A percentile compares a stretch with the other conserved stretches of the same genome.
Conservation (phyloP, 1,284 basidiomycete species). For the Rhodotorula sp. region DNA sequence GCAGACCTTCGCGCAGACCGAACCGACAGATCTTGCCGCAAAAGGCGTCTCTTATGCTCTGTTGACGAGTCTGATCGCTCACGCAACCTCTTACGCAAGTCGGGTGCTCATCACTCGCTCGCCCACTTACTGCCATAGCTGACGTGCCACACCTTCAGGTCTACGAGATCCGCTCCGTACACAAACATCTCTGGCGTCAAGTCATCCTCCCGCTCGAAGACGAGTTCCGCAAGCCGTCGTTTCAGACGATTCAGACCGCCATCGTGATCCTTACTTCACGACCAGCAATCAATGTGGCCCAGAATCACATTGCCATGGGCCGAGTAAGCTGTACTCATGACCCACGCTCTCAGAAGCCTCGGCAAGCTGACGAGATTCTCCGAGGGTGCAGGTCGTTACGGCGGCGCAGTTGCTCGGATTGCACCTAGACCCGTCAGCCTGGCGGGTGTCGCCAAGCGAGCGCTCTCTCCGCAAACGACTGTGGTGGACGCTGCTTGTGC, state of each 20-base stretch:
- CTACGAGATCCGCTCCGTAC: conserved; percentile 41
- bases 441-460: not conserved
- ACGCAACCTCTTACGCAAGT: conserved; percentile 13
- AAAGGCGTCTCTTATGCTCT: conserved; percentile 12
- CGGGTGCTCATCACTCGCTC: too few relatives aligned
- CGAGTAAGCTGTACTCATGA: not conserved
- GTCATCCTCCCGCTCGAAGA: conserved; percentile 43
- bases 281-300: conserved; percentile 45
- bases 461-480: not conserved
- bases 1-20: not conserved
- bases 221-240: conserved; percentile 47
- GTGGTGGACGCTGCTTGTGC: conserved; percentile 30
- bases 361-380: not conserved
- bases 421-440: conserved; percentile 5
- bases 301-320: conserved; percentile 40
- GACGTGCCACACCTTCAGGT: not conserved
- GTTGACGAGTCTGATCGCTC: conserved; percentile 4
- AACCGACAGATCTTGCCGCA: not conserved
- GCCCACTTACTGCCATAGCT: too few relatives aligned
- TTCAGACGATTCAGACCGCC: conserved; percentile 46
- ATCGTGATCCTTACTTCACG: conserved; percentile 43
- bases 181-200: conserved; percentile 21
- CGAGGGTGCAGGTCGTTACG: not conserved
- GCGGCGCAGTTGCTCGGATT: conserved; percentile 13
- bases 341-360: too few relatives aligned